Conservation (phyloP, 768 basidiomycete species). For the Porphyrellus cyaneotinctus region DNA sequence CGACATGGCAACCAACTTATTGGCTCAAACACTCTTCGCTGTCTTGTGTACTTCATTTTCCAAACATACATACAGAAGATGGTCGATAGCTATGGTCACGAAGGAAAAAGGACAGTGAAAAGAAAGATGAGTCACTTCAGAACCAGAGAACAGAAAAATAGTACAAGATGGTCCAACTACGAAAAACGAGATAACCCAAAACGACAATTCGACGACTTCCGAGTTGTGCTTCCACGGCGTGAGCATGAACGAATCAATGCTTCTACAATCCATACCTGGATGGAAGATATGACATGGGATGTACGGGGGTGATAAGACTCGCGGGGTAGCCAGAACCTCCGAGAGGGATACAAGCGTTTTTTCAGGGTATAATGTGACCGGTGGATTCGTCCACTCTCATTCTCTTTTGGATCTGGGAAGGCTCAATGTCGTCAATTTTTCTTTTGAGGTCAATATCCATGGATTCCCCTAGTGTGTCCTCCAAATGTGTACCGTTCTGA, state of each 20-base stretch:
- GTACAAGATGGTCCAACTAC: slow-evolving; percentile 35
- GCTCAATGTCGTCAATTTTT: slow-evolving; percentile 51
- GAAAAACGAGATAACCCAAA: slow-evolving; percentile 32
- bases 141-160: slow-evolving; percentile 27
- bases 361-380: slow-evolving; percentile 54
- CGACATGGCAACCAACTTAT: slow-evolving; percentile 26
- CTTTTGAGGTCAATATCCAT: slow-evolving; percentile 59
- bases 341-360: slow-evolving; percentile 22
- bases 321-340: slow-evolving; percentile 24
- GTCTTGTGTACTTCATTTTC: slow-evolving; percentile 18
- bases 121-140: slow-evolving; percentile 9
- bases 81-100: slow-evolving; percentile 26
- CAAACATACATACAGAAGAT: slow-evolving; percentile 32
- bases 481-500: slow-evolving; percentile 34
- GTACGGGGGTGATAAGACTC: slow-evolving; percentile 21
- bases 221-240: slow-evolving; percentile 29
- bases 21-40: neutral
- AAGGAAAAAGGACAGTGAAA: slow-evolving; percentile 12
- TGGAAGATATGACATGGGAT: slow-evolving; percentile 19
- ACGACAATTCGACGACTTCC: slow-evolving; percentile 30
- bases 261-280: slow-evolving; percentile 29
- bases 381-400: slow-evolving; percentile 60
- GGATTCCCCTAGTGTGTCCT: slow-evolving; percentile 40
- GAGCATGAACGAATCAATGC: slow-evolving; percentile 25
- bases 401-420: slow-evolving; percentile 59